These are phyloP conservation scores for Nakazawaea pomicola DNA, from an alignment of 805 yeast genomes.

Conservation along the genomic window DNA sequence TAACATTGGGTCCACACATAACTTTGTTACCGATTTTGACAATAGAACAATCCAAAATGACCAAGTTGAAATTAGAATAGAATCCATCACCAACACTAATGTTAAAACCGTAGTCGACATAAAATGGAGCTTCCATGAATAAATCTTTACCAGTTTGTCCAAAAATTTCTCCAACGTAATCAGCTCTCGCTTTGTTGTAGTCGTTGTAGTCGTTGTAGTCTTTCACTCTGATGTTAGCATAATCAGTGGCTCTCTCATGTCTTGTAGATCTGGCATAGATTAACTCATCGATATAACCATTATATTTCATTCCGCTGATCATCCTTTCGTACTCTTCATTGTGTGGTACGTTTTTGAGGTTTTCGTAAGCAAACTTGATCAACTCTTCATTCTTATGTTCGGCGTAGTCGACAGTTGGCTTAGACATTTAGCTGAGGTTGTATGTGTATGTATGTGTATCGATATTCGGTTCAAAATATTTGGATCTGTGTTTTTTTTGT, in stretches of 20 bases:
- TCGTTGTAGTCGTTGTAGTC: slow-evolving; percentile 26
- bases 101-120: slow-evolving; percentile 66
- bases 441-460: no score
- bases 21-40: slow-evolving; percentile 58
- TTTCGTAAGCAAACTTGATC: slow-evolving; percentile 18
- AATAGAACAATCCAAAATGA: slow-evolving; percentile 54
- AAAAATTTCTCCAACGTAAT: slow-evolving; percentile 34
- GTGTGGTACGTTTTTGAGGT: slow-evolving; percentile 12
- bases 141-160: slow-evolving; percentile 40
- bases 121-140: slow-evolving; percentile 54
- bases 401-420: background rate
- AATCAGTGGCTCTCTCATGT: slow-evolving; percentile 33
- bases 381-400: slow-evolving; percentile 20
- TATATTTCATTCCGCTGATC: slow-evolving; percentile 38
- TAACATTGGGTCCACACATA: slow-evolving; percentile 58
- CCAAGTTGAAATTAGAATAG: slow-evolving; percentile 54
- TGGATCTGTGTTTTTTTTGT: no score
- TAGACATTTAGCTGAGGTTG: no score
- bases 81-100: slow-evolving; percentile 49
- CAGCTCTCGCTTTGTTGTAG: slow-evolving; percentile 32
- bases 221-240: slow-evolving; percentile 27
- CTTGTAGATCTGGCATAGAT: slow-evolving; percentile 24
- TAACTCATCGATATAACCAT: slow-evolving; percentile 21
- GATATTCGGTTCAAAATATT: no score
- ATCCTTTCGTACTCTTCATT: slow-evolving; percentile 47